Evolutionary conservation across 306 rosid genomes (phyloP).

Genomic region (Prosopis cineraria): DNA sequence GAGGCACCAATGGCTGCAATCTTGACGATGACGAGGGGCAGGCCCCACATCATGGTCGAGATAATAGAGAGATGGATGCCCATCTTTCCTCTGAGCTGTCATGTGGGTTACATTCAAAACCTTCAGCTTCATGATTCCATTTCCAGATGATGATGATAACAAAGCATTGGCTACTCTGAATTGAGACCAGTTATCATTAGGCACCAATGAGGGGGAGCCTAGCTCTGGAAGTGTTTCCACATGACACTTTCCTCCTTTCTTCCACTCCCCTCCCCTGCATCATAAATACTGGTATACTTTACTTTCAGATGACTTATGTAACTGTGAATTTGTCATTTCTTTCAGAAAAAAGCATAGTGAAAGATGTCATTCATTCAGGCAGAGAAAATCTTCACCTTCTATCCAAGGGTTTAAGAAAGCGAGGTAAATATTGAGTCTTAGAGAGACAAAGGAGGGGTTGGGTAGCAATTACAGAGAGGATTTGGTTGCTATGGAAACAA

Average conservation of each 20-base stretch:
- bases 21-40: constrained; percentile 67
- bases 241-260: constrained; percentile 80
- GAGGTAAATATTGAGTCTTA: not conserved
- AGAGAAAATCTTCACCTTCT: not conserved
- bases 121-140: constrained; percentile 37
- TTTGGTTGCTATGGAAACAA: not conserved
- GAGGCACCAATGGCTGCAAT: constrained; percentile 96
- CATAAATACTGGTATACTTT: constrained; percentile 23
- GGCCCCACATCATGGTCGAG: constrained; percentile 48
- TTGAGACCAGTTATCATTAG: constrained; percentile 58
- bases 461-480: not conserved
- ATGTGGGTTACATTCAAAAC: constrained; percentile 67
- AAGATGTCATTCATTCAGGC: not conserved
- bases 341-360: not conserved
- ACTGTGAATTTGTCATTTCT: not conserved
- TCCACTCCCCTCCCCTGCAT: constrained; percentile 92
- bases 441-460: not conserved
- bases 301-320: not conserved
- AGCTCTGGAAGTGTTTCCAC: constrained; percentile 78
- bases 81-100: constrained; percentile 81
- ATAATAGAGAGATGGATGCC: constrained; percentile 81
- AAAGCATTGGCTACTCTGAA: constrained; percentile 58
- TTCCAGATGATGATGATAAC: constrained; percentile 43
- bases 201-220: constrained; percentile 62
- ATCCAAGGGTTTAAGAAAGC: not conserved